phyloP scores from a whole-genome alignment of 331 rosid species.

The Quercus tomentella region DNA sequence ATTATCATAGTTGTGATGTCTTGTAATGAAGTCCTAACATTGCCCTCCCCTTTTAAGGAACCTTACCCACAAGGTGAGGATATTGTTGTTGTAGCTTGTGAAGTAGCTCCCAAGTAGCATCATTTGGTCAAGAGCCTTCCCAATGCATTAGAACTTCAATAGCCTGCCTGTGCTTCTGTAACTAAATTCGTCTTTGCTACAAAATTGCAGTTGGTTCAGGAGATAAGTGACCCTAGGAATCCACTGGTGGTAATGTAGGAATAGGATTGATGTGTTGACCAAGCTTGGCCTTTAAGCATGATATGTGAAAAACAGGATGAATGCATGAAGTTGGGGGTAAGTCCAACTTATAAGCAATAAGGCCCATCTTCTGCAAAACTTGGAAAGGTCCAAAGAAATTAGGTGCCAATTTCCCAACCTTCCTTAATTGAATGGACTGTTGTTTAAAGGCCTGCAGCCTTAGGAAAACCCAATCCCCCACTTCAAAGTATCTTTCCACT shows the following conservation, averaged over 20 bases:
- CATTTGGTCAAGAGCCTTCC: not conserved
- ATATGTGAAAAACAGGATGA: not conserved
- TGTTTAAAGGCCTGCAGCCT: not conserved
- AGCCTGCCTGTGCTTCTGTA: too few relatives aligned
- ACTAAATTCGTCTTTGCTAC: not conserved
- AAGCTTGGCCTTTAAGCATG: not conserved
- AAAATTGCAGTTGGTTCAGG: too few relatives aligned
- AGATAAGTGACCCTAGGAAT: too few relatives aligned
- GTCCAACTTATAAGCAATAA: not conserved
- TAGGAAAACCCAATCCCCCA: not conserved
- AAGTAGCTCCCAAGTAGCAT: not conserved
- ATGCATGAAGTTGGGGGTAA: not conserved
- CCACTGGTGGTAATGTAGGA: not conserved
- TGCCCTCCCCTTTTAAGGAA: not conserved
- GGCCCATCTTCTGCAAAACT: not conserved
- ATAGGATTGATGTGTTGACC: not conserved
- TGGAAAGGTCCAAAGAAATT: not conserved
- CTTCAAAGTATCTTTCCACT: not conserved
- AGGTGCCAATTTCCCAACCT: not conserved
- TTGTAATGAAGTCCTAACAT: too few relatives aligned
- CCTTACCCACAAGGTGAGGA: not conserved
- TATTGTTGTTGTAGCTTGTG: rapidly evolving
- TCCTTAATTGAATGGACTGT: not conserved
- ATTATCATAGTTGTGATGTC: too few relatives aligned
- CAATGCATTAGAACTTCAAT: not conserved